Base-by-base conservation (phyloP, 2,329 filamentous ascomycete species). In the Elsinoe fawcettii region DNA sequence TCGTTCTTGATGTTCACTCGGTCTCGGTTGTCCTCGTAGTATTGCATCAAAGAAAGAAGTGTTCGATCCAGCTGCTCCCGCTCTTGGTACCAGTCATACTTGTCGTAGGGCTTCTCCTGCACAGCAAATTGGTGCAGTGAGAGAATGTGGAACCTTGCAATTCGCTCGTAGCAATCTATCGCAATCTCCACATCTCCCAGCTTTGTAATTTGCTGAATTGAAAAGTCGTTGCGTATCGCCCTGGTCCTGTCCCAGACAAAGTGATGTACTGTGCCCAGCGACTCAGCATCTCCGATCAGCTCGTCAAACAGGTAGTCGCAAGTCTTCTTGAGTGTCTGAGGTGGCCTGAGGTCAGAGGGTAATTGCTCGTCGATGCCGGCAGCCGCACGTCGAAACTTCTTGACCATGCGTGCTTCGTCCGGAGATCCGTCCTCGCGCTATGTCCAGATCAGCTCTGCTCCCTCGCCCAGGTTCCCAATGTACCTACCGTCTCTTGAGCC, bases 241-340 rank as follows among this genome's bases (percentile, higher is more conserved):
- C 83, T 76, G 32, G 82, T 84, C 16, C 83, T 76, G 65, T 85
- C 82, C 83, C 83, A 86, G 23, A 85, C 76, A 66, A 84, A 86
- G 60, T 79, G 77, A 63, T 85, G 80, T 11, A 83, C 75, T n/a
- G 74, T 66, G 1, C 72, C 75, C 53, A 82, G 70, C 30, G 73
- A 69, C 16, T 78, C 73, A 20, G 71, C 68, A 25, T 80, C 76
- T 39, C 73, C 74, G 57, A 85, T 69, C 7, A 85, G 56, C 70
- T 73, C 68, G 36, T 71, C 60, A 58, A 75, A 70, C 14, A 78
- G 67, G 59, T 75, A 75, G 41, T 74, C 68, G 62, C 74, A 68
- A 2, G 75, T 75, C 65, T 68, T 67, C 67, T 72, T 66, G 56
- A 77, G 71, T 2, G 73, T 69, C 1, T 59, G 54, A 2, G 83